These are phyloP conservation scores for Poa annua DNA, from an alignment of 176 grass and related monocot genomes.

Conservation along the genomic window DNA sequence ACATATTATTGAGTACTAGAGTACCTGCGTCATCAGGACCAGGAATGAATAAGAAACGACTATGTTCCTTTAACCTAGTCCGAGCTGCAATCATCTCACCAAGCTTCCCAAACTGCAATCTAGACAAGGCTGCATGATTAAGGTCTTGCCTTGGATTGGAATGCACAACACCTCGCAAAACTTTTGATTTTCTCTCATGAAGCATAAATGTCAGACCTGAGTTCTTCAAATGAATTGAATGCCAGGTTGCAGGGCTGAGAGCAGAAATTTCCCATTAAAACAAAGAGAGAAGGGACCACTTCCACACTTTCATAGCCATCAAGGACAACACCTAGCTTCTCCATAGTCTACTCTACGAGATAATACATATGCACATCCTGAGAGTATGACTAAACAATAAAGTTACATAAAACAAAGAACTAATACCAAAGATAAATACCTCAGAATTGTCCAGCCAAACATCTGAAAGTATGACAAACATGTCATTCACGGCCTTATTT, in stretches of 20 bases:
- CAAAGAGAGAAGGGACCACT: conserved; percentile 87
- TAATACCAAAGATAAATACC: conserved; percentile 58
- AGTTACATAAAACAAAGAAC: conserved; percentile 33
- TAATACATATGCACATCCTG: conserved; percentile 44
- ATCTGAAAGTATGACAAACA: conserved; percentile 97
- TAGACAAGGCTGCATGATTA: conserved; percentile 39
- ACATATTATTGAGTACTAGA: conserved; percentile 19
- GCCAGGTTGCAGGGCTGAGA: conserved; percentile 83
- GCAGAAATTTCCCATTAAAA: conserved; percentile 98
- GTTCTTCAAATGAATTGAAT: conserved; percentile 80
- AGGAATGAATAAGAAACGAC: conserved; percentile 87
- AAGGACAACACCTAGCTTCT: conserved; percentile 83
- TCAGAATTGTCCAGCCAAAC: conserved; percentile 90
- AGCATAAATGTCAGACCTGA: conserved; percentile 59
- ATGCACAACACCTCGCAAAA: conserved; percentile 1
- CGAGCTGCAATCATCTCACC: conserved; percentile 82
- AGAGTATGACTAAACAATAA: conserved; percentile 36
- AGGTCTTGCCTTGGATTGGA: conserved; percentile 25
- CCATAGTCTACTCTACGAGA: conserved; percentile 83
- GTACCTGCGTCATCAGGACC: conserved; percentile 95
- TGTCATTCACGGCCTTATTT: conserved; percentile 87
- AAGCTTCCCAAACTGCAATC: conserved; percentile 90
- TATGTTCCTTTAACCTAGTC: conserved; percentile 79
- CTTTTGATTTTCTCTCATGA: conserved; percentile 2
- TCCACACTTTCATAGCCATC: conserved; percentile 92